phyloP scores from a whole-genome alignment of 805 yeast species.

The Kazachstania bromeliacearum region DNA sequence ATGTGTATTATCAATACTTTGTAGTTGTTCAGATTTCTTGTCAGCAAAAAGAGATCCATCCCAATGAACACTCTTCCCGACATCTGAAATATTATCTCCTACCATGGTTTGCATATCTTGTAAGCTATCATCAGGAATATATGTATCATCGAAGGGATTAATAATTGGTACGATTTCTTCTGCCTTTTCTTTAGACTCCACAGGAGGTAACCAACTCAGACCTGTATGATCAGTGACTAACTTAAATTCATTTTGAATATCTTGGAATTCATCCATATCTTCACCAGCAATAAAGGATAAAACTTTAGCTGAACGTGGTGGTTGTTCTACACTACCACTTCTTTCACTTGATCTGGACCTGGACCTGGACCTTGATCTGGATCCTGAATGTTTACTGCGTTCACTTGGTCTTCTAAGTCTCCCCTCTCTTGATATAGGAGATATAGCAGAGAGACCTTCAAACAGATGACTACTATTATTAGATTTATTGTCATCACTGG shows the following conservation, averaged over 20 bases:
- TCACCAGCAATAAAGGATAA: conserved; percentile 24
- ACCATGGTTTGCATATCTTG: background rate
- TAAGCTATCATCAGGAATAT: background rate
- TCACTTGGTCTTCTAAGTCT: conserved; percentile 6
- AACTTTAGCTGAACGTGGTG: conserved; percentile 22
- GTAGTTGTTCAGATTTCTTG: no score
- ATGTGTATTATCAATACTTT: no score
- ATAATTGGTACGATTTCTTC: conserved; percentile 4
- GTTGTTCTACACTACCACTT: conserved; percentile 8
- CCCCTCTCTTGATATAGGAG: conserved; percentile 1
- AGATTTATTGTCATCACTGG: conserved; percentile 1
- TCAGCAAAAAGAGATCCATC: conserved; percentile 3
- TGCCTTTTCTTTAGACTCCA: conserved; percentile 3
- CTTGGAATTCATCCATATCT: conserved; percentile 27
- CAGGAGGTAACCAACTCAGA: conserved; percentile 25
- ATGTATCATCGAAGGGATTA: conserved; percentile 1
- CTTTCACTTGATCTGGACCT: conserved; percentile 7
- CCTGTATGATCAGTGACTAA: conserved; percentile 20
- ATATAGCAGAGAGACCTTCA: background rate
- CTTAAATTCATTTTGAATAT: conserved; percentile 25
- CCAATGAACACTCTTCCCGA: conserved; percentile 1
- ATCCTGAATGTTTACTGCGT: conserved; percentile 1
- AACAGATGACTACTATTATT: conserved; percentile 1
- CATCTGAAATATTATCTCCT: background rate
- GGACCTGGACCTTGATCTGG: conserved; percentile 4